Conservation (phyloP, 768 basidiomycete genomes). For the Suillus hirtellus region DNA sequence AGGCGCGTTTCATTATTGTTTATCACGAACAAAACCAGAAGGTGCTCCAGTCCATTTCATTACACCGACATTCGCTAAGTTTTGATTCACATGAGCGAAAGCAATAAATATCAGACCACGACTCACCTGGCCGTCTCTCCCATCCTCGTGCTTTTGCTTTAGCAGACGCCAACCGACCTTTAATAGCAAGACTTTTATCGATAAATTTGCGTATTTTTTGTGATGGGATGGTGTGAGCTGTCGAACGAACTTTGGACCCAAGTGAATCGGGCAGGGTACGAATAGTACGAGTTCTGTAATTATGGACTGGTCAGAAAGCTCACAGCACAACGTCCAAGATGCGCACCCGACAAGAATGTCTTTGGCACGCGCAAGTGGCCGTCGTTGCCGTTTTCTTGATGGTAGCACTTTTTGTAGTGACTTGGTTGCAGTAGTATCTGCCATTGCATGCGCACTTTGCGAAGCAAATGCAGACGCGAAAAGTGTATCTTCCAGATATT, state of each 20-base stretch:
- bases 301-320: slow-evolving; percentile 8
- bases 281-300: slow-evolving; percentile 52
- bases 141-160: slow-evolving; percentile 47
- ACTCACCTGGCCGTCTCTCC: slow-evolving; percentile 60
- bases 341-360: slow-evolving; percentile 57
- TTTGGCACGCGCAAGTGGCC: slow-evolving; percentile 38
- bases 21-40: slow-evolving; percentile 47
- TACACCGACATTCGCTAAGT: slow-evolving; percentile 55
- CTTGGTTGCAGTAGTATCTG: slow-evolving; percentile 25
- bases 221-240: slow-evolving; percentile 48
- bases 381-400: slow-evolving; percentile 33
- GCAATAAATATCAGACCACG: not conserved
- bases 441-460: slow-evolving; percentile 22
- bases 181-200: slow-evolving; percentile 50
- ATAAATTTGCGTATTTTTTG: slow-evolving; percentile 52
- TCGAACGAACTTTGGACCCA: slow-evolving; percentile 33
- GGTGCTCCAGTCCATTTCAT: slow-evolving; percentile 56
- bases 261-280: slow-evolving; percentile 41
- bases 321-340: slow-evolving; percentile 2
- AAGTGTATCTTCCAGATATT: slow-evolving; percentile 67
- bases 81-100: not conserved
- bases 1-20: slow-evolving; percentile 10
- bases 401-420: slow-evolving; percentile 17
- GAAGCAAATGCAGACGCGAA: slow-evolving; percentile 58
- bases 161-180: slow-evolving; percentile 31